phyloP scores from a whole-genome alignment of 2,329 filamentous ascomycete species.

The Colletotrichum zoysiae region DNA sequence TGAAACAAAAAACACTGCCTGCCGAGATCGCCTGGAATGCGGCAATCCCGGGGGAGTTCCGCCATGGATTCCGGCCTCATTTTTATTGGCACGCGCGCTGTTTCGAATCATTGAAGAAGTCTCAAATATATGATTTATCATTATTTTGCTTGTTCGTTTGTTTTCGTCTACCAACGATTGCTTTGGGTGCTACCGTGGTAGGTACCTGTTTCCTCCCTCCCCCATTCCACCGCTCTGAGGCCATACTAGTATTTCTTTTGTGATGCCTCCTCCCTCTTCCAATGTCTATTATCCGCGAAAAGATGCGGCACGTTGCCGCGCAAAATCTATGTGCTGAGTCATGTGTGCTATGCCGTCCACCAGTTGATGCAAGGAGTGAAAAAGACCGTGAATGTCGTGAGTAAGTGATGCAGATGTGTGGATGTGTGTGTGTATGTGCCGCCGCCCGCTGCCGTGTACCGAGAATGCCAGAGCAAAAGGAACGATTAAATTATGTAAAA shows the following conservation, averaged over 20 bases:
- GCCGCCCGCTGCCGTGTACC: slow-evolving; percentile 12
- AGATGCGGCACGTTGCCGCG: slow-evolving; percentile 21
- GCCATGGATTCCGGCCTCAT: background rate
- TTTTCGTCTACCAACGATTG: slow-evolving; percentile 12
- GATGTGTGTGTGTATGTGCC: slow-evolving; percentile 34
- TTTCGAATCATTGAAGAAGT: background rate
- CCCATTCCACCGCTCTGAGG: slow-evolving; percentile 9
- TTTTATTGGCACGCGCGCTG: background rate
- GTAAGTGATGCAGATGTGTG: slow-evolving; percentile 38
- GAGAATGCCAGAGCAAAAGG: slow-evolving; percentile 20
- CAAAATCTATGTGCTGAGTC: slow-evolving; percentile 29
- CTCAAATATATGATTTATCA: slow-evolving; percentile 4
- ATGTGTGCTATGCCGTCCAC: slow-evolving; percentile 21
- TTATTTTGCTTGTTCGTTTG: slow-evolving; percentile 12
- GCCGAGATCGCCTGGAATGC: slow-evolving; percentile 14
- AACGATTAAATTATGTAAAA: slow-evolving; percentile 30
- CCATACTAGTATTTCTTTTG: background rate
- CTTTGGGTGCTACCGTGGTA: slow-evolving; percentile 1
- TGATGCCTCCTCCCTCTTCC: slow-evolving; percentile 20
- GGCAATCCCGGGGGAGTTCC: background rate
- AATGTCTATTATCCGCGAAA: slow-evolving; percentile 17
- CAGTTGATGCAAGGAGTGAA: slow-evolving; percentile 42
- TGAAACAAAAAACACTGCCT: background rate
- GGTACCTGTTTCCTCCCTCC: slow-evolving; percentile 11
- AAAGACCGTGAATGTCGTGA: slow-evolving; percentile 41